Percentiles rank a stretch among this genome's conserved stretches.
phyloP scores from a whole-genome alignment of 805 yeast genomes.

The Spencermartinsiella europaea region DNA sequence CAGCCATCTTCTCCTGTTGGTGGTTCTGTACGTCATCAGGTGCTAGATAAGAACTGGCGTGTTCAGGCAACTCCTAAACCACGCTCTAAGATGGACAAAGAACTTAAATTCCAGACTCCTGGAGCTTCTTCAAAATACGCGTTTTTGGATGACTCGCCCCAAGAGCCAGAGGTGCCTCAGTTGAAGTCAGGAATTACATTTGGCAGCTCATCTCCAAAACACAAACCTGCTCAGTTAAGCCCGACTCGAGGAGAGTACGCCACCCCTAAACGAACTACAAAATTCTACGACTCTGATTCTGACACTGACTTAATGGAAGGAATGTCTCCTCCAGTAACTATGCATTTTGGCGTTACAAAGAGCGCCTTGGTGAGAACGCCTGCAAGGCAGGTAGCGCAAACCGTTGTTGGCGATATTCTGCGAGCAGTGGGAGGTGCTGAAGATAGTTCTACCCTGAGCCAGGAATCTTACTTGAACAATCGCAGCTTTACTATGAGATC shows the following conservation, averaged over 20 bases:
- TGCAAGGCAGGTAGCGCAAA: slow-evolving; percentile 21
- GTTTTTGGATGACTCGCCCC: slow-evolving; percentile 1
- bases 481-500: neutral
- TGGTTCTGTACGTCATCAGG: slow-evolving; percentile 28
- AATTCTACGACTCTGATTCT: slow-evolving; percentile 8
- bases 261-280: slow-evolving; percentile 6
- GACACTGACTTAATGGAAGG: slow-evolving; percentile 17
- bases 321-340: slow-evolving; percentile 25
- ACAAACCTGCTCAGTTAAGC: neutral
- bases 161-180: slow-evolving; percentile 6
- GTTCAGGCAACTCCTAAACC: slow-evolving; percentile 31
- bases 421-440: slow-evolving; percentile 20
- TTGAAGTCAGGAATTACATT: slow-evolving; percentile 4
- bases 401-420: slow-evolving; percentile 21
- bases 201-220: neutral
- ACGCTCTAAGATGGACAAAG: slow-evolving; percentile 1
- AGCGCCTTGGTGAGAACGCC: slow-evolving; percentile 18
- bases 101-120: neutral
- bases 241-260: slow-evolving; percentile 2
- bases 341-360: slow-evolving; percentile 16
- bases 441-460: slow-evolving; percentile 14
- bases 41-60: slow-evolving; percentile 32
- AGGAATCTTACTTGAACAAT: slow-evolving; percentile 1
- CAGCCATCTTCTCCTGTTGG: neutral
- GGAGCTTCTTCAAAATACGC: neutral